A percentile compares a stretch with the other conserved stretches of the same genome.
phyloP scores from a whole-genome alignment of 2,329 filamentous ascomycete genomes.

The Penicillium sp. region DNA sequence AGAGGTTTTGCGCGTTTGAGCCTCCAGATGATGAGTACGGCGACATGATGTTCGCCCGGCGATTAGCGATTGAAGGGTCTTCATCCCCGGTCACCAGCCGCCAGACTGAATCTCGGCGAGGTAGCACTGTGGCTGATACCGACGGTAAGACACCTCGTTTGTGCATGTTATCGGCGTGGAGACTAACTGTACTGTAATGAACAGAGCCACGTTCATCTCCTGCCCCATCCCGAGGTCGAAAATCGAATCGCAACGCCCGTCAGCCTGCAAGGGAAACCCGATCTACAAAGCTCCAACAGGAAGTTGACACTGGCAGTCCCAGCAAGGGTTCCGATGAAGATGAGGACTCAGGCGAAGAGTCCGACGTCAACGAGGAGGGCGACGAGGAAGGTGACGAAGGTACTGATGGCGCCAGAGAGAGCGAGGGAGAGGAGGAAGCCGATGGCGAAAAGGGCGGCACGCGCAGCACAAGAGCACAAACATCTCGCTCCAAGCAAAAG shows the following conservation, averaged over 20 bases:
- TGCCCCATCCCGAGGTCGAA: constrained; percentile 38
- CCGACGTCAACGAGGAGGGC: constrained; percentile 34
- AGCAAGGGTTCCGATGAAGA: constrained; percentile 36
- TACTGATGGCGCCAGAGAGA: constrained; percentile 34
- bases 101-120: constrained; percentile 35
- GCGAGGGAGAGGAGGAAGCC: constrained; percentile 36
- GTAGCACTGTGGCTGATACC: constrained; percentile 45
- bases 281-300: constrained; percentile 37
- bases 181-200: constrained; percentile 4
- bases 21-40: constrained; percentile 51
- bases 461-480: constrained; percentile 35
- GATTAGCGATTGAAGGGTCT: constrained; percentile 42
- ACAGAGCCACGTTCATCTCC: constrained; percentile 42
- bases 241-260: constrained; percentile 32
- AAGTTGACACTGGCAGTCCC: constrained; percentile 30
- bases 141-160: constrained; percentile 37
- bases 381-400: constrained; percentile 38
- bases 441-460: constrained; percentile 36
- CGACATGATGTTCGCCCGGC: constrained; percentile 45
- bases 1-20: constrained; percentile 61
- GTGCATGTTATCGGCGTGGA: background rate
- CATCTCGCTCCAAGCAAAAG: constrained; percentile 33
- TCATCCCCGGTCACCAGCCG: constrained; percentile 37
- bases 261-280: constrained; percentile 34
- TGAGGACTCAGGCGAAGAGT: constrained; percentile 35